Percentiles rank a stretch among this genome's conserved stretches.
Conservation (phyloP, 2,329 filamentous ascomycete genomes). For the Cordyceps pruinosa region DNA sequence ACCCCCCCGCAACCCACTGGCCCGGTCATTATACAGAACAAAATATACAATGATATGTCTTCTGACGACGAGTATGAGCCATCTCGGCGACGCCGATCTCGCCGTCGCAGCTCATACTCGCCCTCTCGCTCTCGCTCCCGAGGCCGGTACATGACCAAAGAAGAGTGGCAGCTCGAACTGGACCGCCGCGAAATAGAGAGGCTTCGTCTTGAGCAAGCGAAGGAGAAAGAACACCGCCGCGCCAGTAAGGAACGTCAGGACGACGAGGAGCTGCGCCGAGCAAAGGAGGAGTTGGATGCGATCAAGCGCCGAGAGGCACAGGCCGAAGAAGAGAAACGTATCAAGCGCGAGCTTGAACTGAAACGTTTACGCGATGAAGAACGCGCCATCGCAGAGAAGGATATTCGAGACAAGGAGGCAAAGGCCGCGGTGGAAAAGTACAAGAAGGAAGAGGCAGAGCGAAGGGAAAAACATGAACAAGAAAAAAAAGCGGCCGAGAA, state of each 20-base stretch:
- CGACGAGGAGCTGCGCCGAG: conserved; percentile 43
- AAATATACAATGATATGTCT: conserved; percentile 43
- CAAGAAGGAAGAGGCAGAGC: conserved; percentile 42
- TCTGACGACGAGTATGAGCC: conserved; percentile 35
- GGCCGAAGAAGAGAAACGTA: conserved; percentile 42
- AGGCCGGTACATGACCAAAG: conserved; percentile 32
- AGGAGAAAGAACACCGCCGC: conserved; percentile 30
- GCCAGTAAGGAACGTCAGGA: conserved; percentile 35
- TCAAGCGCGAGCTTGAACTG: conserved; percentile 46
- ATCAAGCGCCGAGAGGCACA: conserved; percentile 40
- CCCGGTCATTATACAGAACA: conserved; percentile 53
- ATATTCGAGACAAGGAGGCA: conserved; percentile 37
- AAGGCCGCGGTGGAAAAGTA: conserved; percentile 43
- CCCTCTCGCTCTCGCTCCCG: conserved; percentile 30
- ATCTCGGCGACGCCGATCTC: conserved; percentile 22
- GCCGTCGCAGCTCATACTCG: conserved; percentile 24
- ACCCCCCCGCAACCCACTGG: conserved; percentile 14
- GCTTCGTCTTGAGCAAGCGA: conserved; percentile 35
- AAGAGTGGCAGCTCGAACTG: conserved; percentile 35
- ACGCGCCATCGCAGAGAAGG: conserved; percentile 36
- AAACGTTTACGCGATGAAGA: conserved; percentile 41
- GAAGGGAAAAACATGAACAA: conserved; percentile 38
- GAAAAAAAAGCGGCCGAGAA: conserved; percentile 43
- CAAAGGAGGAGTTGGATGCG: conserved; percentile 41
- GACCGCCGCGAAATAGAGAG: conserved; percentile 38